Evolutionary conservation across 169 alveolate species (phyloP).

Genomic region (Plasmodium blacklocki): DNA sequence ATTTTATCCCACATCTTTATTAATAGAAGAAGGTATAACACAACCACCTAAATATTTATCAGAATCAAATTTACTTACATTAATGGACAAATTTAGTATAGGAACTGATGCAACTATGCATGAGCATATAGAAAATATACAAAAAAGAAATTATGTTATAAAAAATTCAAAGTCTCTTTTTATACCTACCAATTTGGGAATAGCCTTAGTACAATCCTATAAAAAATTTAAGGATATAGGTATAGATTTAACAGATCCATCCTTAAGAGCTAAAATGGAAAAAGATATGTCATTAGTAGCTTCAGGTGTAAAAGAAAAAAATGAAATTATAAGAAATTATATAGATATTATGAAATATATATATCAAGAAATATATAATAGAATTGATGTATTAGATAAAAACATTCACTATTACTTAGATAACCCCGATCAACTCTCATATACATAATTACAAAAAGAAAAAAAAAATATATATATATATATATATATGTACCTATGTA

Average conservation of each 20-base stretch:
- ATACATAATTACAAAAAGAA: not conserved
- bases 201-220: conserved; percentile 79
- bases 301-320: conserved; percentile 85
- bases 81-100: conserved; percentile 97
- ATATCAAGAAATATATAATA: conserved; percentile 70
- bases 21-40: conserved; percentile 73
- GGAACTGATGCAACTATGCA: conserved; percentile 99
- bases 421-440: not conserved
- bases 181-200: conserved; percentile 68
- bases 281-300: conserved; percentile 92
- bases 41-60: conserved; percentile 96
- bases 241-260: conserved; percentile 89
- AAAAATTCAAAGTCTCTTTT: conserved; percentile 44
- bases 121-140: conserved; percentile 97
- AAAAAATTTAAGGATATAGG: conserved; percentile 79
- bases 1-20: conserved; percentile 35
- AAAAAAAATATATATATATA: not conserved
- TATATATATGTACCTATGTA: not conserved
- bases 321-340: conserved; percentile 60
- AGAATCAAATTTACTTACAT: conserved; percentile 95
- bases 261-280: conserved; percentile 94
- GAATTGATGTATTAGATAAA: conserved; percentile 61
- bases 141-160: conserved; percentile 96
- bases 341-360: conserved; percentile 73
- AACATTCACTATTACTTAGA: conserved; percentile 16